Base-by-base conservation (phyloP, 1,284 basidiomycete genomes). In the Trichosporon sp. region DNA sequence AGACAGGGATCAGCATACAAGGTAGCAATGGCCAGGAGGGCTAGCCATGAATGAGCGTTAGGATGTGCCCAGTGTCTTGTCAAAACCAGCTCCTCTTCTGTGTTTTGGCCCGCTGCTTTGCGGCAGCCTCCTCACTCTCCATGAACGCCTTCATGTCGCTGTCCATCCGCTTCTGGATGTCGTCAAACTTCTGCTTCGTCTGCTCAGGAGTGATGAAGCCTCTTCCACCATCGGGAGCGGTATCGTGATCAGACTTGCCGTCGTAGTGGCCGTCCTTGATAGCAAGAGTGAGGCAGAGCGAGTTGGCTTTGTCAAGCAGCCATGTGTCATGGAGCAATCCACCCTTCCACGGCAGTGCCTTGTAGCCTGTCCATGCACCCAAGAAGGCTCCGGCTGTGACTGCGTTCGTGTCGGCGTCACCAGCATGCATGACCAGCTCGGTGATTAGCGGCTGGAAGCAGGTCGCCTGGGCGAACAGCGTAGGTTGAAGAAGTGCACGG, bases 391-490 rank as follows among this genome's bases (percentile, higher is more conserved):
- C 70, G 7, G 70, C 70, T 3, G 67, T 65, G 23, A 64, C 67
- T 18, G 70, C 70, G 42, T 72, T 72, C 8, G 70, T 72, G 66
- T 72, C 70, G 4, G 70, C 70, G 60, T 72, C 70, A n/a, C 70
- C 70, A 15, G 62, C 70, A 1, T 9, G 13, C 64, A 65, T 66
- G 64, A 69, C 38, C 11, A 72, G 70, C 2, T 63, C 44, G 5
- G 68, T 69, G 3, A 72, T 65, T 11, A 72, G 70, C 2, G 65
- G 68, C 51, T 72, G 68, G 64, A 72, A 69, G 56, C 27, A 32
- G 8, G 56, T 60, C 2, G 56, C 27, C 18, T 60, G 56, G 9
- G 27, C 18, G 56, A 32, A 60, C 15, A 60, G 56, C 6, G 53
- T 31, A 6, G 56, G 27, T 15, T 29, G 29, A 4, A n/a, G 3